These are phyloP conservation scores for Speleostelium caveatum DNA, from an alignment of 78 protist species.

Conservation along the genomic window DNA sequence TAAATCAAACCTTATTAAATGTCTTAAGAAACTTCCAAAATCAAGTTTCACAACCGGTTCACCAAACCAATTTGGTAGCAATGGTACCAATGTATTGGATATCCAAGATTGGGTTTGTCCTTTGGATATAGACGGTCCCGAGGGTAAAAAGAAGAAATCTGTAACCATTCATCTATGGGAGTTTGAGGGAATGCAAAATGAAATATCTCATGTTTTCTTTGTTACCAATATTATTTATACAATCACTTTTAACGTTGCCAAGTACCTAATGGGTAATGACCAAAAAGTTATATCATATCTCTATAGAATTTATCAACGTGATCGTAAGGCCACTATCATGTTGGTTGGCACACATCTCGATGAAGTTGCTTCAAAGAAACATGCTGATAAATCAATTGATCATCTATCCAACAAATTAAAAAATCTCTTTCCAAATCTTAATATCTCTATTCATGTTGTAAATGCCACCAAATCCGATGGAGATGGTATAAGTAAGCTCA, in stretches of 20 bases:
- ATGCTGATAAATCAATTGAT: constrained; percentile 40
- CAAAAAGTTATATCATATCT: constrained; percentile 15
- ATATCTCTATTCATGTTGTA: constrained; percentile 2
- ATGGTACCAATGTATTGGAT: constrained; percentile 53
- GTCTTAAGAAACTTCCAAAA: constrained; percentile 52
- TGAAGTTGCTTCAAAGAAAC: constrained; percentile 6
- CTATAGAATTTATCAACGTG: constrained; percentile 13
- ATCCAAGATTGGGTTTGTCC: constrained; percentile 62
- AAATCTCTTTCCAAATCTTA: constrained; percentile 7
- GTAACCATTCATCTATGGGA: constrained; percentile 66
- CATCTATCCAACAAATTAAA: not conserved
- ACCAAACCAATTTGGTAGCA: not conserved
- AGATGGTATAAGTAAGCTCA: constrained; percentile 35
- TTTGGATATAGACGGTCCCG: constrained; percentile 25
- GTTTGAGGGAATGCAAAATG: constrained; percentile 66
- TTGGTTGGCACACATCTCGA: constrained; percentile 62
- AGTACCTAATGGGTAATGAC: not conserved
- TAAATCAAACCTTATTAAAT: constrained; percentile 59
- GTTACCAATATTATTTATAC: constrained; percentile 53
- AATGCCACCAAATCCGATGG: constrained; percentile 25
- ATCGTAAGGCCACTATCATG: constrained; percentile 21
- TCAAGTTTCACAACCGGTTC: constrained; percentile 1
- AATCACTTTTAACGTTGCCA: constrained; percentile 14
- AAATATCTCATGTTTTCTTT: constrained; percentile 50
- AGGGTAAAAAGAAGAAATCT: constrained; percentile 41